Base-by-base conservation (phyloP, 2,329 filamentous ascomycete species). In the Cyphellophora europaea region DNA sequence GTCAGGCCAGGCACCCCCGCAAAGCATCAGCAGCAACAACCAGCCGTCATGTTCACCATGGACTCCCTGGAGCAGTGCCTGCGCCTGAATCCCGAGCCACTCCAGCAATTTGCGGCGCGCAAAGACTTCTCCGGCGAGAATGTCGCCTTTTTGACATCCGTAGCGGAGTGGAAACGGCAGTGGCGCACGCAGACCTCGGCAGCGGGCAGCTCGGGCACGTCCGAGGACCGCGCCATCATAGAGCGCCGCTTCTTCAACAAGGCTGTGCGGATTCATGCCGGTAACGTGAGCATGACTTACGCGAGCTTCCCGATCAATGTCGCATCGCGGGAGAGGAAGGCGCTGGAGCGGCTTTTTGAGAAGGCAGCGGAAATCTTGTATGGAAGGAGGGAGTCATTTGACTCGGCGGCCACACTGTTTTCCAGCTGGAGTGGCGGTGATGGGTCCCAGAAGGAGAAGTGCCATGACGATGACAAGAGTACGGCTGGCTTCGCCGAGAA, bases 101-200 rank as follows among this genome's bases (percentile, higher is more conserved):
- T 83, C 0, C 72, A 78, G 37, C 57, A 74, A 34, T 83, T 79
- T 51, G 77, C 79, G 0, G 77, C 77, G 0, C 62, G 72, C 1
- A 66, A 70, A 21, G 79, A 82, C 46, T 82, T 82, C 50, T 81
- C 77, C 0, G 78, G 77, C 11, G 79, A 83, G 53, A 83, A 83
- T 50, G 77, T 82, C 44, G 70, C 76, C 30, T 82, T 82, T 53
- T 56, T 82, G 4, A 71, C 67, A 5, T 61, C 64, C 27, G 68
- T 80, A 6, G 60, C 65, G 2, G 63, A 68, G 38, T 81, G 74
- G 72, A 76, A 72, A 50, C 48, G 51, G 31, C 36, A 48, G 30
- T 63, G 57, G 54, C 32, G 38, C 17, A 19, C 32, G 11, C 32
- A 29, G 35, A 33, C 30, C 19, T 30, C 31, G 5, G 29, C 19